These are phyloP conservation scores for Lepidium sativum DNA, from an alignment of 345 rosid genomes.

Conservation along the genomic window DNA sequence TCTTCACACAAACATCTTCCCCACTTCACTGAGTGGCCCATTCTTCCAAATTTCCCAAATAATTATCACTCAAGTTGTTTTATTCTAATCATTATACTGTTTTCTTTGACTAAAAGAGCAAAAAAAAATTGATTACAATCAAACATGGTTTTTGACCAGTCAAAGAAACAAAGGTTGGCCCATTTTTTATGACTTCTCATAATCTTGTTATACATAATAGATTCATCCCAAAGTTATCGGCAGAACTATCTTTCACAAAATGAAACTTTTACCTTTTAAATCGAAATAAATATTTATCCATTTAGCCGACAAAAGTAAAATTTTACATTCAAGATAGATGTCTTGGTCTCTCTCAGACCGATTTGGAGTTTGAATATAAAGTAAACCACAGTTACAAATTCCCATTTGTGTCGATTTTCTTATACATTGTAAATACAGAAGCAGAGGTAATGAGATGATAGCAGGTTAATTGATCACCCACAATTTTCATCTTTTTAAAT, in stretches of 20 bases:
- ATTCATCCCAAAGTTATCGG: conserved; percentile 10
- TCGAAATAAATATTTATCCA: background rate
- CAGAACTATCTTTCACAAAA: background rate
- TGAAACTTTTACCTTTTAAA: background rate
- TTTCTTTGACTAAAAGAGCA: conserved; percentile 18
- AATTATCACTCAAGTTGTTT: conserved; percentile 13
- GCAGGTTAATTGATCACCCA: too few relatives aligned
- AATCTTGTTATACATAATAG: background rate
- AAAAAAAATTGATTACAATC: conserved; percentile 12
- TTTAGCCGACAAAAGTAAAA: conserved; percentile 7
- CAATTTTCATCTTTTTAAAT: too few relatives aligned
- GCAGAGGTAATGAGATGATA: too few relatives aligned
- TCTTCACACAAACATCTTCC: conserved; percentile 34
- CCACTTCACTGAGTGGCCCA: conserved; percentile 31
- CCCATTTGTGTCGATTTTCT: background rate
- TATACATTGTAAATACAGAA: too few relatives aligned
- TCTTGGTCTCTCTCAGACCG: conserved; percentile 5
- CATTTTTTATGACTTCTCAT: conserved; percentile 10
- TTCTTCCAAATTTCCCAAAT: conserved; percentile 24
- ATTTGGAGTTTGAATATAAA: conserved; percentile 12
- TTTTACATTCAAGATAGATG: background rate
- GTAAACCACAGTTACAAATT: background rate
- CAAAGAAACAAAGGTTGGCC: conserved; percentile 20
- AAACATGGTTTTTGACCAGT: conserved; percentile 18
- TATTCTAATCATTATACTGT: conserved; percentile 15